Base-by-base conservation (phyloP, 352 stramenopile genomes). In the Pythium brassicae region DNA sequence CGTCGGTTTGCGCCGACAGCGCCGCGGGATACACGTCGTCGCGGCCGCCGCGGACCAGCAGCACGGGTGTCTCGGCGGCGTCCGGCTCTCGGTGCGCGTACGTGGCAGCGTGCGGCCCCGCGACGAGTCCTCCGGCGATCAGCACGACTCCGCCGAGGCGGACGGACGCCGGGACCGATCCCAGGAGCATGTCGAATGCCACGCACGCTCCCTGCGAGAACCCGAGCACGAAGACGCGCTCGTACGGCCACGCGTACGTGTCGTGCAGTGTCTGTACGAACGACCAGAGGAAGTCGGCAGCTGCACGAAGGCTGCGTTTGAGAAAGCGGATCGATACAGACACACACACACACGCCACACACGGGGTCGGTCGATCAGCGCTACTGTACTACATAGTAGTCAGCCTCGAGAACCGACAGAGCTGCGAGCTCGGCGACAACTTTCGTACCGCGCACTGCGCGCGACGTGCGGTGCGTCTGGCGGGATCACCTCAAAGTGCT, bases 121-220 rank as follows among this genome's bases (percentile, higher is more conserved):
- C 50, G 9, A 86, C 55, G 10, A 61, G 56, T 4, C 77, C 79
- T 23, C 79, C 79, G 12, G 73, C 70, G 23, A 87, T 60, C 4
- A 87, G 47, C 3, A 87, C 66, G 23, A 86, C 59, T 20, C 79
- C 77, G 25, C 77, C 77, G 2, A 90, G 62, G 0, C 70, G 72
- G 15, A 48, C 50, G 1, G 54, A 62, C 4, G 25, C 22, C 23
- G 46, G 22, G 17, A 34, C 20, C 22, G 74, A 55, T 25, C 71
- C 82, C 62, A 78, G 73, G 10, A 72, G 66, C 53, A 71, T 53
- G 37, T 89, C 71, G 62, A 82, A 87, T 25, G 76, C 77, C 14
- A 87, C 71, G 39, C 71, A 83, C 3, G 77, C 79, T 44, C 77
- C 79, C 43, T 89, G 79, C 0, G 79, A 87, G 54, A 86, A 87